Evolutionary conservation across 352 stramenopile genomes (phyloP).

Genomic region (Phytophthora fragariaefolia): DNA sequence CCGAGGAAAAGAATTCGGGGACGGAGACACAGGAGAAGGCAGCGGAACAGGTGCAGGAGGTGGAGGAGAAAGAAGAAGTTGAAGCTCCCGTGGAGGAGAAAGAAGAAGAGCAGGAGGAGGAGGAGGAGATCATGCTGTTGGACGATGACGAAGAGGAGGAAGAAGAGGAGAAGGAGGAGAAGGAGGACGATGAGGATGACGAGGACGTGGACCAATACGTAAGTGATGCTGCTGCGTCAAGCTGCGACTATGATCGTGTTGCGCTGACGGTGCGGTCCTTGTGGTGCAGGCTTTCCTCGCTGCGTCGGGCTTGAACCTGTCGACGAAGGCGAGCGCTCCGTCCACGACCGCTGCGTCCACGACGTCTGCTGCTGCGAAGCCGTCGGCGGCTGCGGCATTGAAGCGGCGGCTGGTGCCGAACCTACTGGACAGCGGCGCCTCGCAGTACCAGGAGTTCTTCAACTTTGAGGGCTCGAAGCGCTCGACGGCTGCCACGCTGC

Average conservation of each 20-base stretch:
- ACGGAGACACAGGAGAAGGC: conserved; percentile 11
- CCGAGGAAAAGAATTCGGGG: neutral
- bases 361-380: neutral
- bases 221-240: conserved; percentile 15
- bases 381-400: conserved; percentile 13
- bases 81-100: neutral
- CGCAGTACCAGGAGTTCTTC: conserved; percentile 47
- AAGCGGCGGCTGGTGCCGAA: conserved; percentile 53
- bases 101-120: conserved; percentile 31
- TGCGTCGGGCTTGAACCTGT: conserved; percentile 54
- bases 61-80: conserved; percentile 5
- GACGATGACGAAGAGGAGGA: conserved; percentile 52
- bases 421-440: conserved; percentile 72
- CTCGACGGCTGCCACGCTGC: conserved; percentile 35
- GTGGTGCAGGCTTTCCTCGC: conserved; percentile 48
- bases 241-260: neutral
- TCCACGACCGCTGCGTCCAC: neutral
- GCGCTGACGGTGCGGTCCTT: conserved; percentile 9
- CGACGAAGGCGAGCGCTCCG: conserved; percentile 1
- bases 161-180: conserved; percentile 35
- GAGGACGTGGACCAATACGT: conserved; percentile 65
- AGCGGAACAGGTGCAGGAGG: neutral
- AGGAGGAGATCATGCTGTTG: conserved; percentile 57
- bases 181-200: conserved; percentile 35
- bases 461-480: conserved; percentile 35